A percentile compares a stretch with the other conserved stretches of the same genome.
These are phyloP conservation scores for Endoconidiophora polonica DNA, from an alignment of 2,329 filamentous ascomycete genomes.

Conservation along the genomic window DNA sequence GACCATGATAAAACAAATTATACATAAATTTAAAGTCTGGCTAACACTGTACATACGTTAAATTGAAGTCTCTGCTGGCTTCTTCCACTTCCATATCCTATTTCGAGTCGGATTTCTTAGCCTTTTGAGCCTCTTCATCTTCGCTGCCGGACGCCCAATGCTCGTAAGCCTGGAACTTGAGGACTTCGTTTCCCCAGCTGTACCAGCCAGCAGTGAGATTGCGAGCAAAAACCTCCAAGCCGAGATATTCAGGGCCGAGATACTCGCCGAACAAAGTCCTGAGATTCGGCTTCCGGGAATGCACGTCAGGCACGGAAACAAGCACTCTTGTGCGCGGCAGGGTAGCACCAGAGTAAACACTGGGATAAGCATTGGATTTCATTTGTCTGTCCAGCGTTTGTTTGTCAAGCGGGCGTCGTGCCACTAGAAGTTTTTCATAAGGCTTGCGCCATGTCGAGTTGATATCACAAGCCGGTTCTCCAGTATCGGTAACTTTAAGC, in stretches of 20 bases:
- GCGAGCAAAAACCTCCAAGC: constrained; percentile 62
- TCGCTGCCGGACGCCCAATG: constrained; percentile 25
- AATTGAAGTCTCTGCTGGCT: not conserved
- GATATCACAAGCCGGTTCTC: constrained; percentile 46
- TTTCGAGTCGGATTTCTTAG: too few relatives aligned
- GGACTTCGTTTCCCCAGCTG: constrained; percentile 59
- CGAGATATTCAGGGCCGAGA: constrained; percentile 34
- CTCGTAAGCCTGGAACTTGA: constrained; percentile 48
- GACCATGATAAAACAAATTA: too few relatives aligned
- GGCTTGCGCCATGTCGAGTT: constrained; percentile 53
- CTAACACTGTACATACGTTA: too few relatives aligned
- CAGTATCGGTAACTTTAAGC: constrained; percentile 52
- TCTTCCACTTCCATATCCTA: not conserved
- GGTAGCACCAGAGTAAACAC: too few relatives aligned
- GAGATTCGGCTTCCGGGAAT: constrained; percentile 64
- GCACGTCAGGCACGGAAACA: constrained; percentile 54
- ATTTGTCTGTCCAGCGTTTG: too few relatives aligned
- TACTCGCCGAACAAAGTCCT: constrained; percentile 40
- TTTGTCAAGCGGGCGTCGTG: constrained; percentile 21
- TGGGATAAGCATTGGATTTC: too few relatives aligned
- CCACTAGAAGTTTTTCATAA: constrained; percentile 58
- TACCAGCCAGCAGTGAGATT: constrained; percentile 62
- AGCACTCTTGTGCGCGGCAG: constrained; percentile 27
- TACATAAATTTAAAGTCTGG: too few relatives aligned
- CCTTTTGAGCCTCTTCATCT: too few relatives aligned